Percentiles rank a stretch among this genome's conserved stretches.
These are phyloP conservation scores for Kodamaea kakaduensis DNA, from an alignment of 805 yeast genomes.

Conservation along the genomic window DNA sequence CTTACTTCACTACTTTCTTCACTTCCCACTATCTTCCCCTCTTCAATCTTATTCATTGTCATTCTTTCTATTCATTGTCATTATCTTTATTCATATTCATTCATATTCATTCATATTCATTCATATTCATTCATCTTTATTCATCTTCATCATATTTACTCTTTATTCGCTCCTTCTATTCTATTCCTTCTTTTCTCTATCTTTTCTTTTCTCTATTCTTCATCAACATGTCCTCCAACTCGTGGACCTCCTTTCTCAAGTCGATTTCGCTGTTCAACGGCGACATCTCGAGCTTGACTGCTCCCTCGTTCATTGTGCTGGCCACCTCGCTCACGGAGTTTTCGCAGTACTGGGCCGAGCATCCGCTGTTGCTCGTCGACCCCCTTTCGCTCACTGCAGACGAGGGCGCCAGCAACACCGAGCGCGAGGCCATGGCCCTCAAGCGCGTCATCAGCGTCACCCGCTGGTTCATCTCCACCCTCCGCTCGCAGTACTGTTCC, in stretches of 20 bases:
- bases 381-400: conserved; percentile 51
- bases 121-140: too few species aligned
- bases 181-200: too few species aligned
- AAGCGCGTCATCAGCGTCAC: conserved; percentile 78
- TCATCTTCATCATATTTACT: too few species aligned
- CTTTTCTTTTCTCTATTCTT: background rate
- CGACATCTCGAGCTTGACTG: conserved; percentile 88
- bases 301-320: conserved; percentile 94
- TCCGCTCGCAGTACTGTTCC: conserved; percentile 90
- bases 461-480: conserved; percentile 86
- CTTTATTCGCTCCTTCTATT: background rate
- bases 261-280: conserved; percentile 91
- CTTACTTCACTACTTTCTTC: too few species aligned
- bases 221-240: conserved; percentile 26
- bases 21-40: too few species aligned
- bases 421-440: conserved; percentile 43
- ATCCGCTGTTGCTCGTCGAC: conserved; percentile 75
- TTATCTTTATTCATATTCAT: too few species aligned
- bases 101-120: too few species aligned
- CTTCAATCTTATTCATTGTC: too few species aligned
- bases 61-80: too few species aligned
- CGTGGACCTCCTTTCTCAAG: conserved; percentile 92
- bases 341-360: conserved; percentile 95
- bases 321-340: conserved; percentile 87
- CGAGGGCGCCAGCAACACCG: conserved; percentile 33